Percentiles rank a stretch among this genome's conserved stretches.
These are phyloP conservation scores for Fonsecaea erecta DNA, from an alignment of 2,329 filamentous ascomycete species.

Conservation along the genomic window DNA sequence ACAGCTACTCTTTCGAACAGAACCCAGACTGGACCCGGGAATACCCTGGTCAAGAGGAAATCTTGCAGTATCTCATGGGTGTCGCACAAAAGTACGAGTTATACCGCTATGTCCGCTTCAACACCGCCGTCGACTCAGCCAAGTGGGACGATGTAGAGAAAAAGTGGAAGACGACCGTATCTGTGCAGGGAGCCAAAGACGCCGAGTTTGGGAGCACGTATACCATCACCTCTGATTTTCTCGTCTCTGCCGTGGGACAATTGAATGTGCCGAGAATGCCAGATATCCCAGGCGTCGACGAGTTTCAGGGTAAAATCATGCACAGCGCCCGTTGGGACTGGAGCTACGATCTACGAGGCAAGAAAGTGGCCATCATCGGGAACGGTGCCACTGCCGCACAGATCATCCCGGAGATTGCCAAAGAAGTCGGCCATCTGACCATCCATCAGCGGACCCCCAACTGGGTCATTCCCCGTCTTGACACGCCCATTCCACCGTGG, in stretches of 20 bases:
- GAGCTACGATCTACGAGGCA: conserved; percentile 59
- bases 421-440: conserved; percentile 55
- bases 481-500: conserved; percentile 52
- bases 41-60: conserved; percentile 65
- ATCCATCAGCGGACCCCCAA: conserved; percentile 65
- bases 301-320: conserved; percentile 41
- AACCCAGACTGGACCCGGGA: conserved; percentile 63
- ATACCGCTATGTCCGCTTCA: conserved; percentile 64
- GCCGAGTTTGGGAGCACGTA: conserved; percentile 59
- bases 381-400: conserved; percentile 65
- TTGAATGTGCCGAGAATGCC: conserved; percentile 58
- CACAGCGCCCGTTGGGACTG: conserved; percentile 49
- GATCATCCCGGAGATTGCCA: conserved; percentile 62
- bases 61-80: conserved; percentile 58
- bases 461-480: conserved; percentile 61
- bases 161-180: conserved; percentile 47
- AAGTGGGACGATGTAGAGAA: conserved; percentile 61
- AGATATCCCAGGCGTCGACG: conserved; percentile 38
- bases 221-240: conserved; percentile 59
- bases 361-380: conserved; percentile 63
- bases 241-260: conserved; percentile 64
- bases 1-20: conserved; percentile 65
- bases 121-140: conserved; percentile 59
- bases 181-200: conserved; percentile 58
- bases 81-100: conserved; percentile 44